phyloP scores from a whole-genome alignment of 2,329 filamentous ascomycete genomes.

The Trichoderma endophyticum region DNA sequence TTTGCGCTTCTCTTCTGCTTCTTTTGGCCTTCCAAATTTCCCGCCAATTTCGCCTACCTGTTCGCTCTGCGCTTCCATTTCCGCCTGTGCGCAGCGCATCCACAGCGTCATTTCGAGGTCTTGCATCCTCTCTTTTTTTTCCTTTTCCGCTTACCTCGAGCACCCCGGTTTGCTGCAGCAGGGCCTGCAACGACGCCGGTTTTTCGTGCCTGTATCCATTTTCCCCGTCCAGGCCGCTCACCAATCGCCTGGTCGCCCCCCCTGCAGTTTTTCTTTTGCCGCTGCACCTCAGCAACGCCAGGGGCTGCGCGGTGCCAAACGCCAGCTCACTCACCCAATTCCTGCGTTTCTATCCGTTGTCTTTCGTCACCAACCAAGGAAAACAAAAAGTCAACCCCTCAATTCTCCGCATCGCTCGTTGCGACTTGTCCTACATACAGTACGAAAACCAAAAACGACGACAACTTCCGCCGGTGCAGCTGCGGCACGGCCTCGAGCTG shows the following conservation, averaged over 20 bases:
- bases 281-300: conserved; percentile 10
- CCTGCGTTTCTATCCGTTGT: not conserved
- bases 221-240: conserved; percentile 2
- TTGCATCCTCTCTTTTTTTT: not conserved
- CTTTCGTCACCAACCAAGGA: conserved; percentile 2
- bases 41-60: not conserved
- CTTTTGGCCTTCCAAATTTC: not conserved
- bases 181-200: conserved; percentile 4
- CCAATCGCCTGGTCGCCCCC: conserved; percentile 6
- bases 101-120: conserved; percentile 9
- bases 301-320: conserved; percentile 3
- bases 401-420: conserved; percentile 6
- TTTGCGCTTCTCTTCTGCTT: conserved; percentile 5
- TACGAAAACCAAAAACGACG: not conserved
- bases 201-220: conserved; percentile 10
- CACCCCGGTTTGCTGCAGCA: conserved; percentile 14
- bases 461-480: conserved; percentile 2
- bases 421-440: not conserved
- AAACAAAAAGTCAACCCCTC: not conserved
- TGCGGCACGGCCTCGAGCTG: conserved; percentile 1
- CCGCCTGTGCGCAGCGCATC: conserved; percentile 11
- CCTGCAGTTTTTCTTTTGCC: conserved; percentile 6
- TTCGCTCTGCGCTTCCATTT: not conserved
- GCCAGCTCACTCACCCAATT: conserved; percentile 1
- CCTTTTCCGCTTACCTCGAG: conserved; percentile 6